Conservation (phyloP, 768 basidiomycete genomes). For the Mycena albidolilacea region DNA sequence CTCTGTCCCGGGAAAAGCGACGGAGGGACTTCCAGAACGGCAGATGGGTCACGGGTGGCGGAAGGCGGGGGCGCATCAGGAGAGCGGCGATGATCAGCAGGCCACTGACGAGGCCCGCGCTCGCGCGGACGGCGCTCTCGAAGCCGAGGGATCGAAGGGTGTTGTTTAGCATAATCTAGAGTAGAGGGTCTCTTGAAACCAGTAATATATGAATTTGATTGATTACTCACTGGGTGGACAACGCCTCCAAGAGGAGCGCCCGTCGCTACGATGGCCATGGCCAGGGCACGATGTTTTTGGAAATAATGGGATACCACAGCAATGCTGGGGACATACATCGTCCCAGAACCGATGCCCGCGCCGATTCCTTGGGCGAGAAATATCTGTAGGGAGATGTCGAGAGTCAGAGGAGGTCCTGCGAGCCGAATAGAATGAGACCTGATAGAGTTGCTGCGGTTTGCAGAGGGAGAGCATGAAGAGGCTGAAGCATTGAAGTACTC, state of each 20-base stretch:
- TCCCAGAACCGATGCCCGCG: constrained; percentile 59
- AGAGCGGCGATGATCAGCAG: constrained; percentile 57
- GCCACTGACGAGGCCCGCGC: constrained; percentile 56
- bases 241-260: constrained; percentile 63
- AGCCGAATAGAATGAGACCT: constrained; percentile 46
- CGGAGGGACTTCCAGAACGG: constrained; percentile 24
- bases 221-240: constrained; percentile 44
- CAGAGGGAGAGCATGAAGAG: constrained; percentile 64
- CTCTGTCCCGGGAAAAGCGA: constrained; percentile 40
- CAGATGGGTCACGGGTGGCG: constrained; percentile 45
- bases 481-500: constrained; percentile 54
- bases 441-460: constrained; percentile 58
- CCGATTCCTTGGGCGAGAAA: constrained; percentile 62
- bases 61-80: constrained; percentile 56
- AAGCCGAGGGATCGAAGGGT: constrained; percentile 55
- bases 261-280: constrained; percentile 63
- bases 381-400: constrained; percentile 43
- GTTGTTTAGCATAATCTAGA: constrained; percentile 60
- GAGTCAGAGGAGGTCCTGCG: not conserved
- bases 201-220: too few relatives aligned
- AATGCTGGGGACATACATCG: constrained; percentile 61
- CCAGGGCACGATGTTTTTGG: constrained; percentile 55
- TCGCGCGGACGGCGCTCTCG: constrained; percentile 57
- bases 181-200: too few relatives aligned
- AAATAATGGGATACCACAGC: constrained; percentile 65